Percentiles rank a stretch among this genome's conserved stretches.
phyloP scores from a whole-genome alignment of 2,329 filamentous ascomycete species.

The Phialophora expanda region DNA sequence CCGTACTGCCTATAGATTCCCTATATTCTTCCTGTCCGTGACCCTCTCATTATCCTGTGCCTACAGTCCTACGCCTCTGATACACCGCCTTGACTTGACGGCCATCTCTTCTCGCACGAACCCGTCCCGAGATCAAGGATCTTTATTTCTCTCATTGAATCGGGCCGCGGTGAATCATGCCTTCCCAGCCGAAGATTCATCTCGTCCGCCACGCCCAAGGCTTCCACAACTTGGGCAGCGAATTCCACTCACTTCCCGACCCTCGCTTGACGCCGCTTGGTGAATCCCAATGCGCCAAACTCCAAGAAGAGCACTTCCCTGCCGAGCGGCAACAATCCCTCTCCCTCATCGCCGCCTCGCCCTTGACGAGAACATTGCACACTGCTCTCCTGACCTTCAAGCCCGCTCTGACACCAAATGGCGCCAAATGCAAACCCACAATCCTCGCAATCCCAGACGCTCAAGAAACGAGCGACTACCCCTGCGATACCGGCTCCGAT shows the following conservation, averaged over 20 bases:
- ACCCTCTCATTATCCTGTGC: background rate
- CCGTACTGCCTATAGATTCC: background rate
- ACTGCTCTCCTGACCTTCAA: constrained; percentile 75
- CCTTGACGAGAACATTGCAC: constrained; percentile 78
- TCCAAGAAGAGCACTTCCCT: constrained; percentile 63
- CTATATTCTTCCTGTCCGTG: background rate
- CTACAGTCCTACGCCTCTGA: background rate
- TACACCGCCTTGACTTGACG: background rate
- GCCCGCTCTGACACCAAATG: constrained; percentile 53
- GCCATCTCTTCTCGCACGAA: background rate
- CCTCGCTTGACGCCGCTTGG: constrained; percentile 79
- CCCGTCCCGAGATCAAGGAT: background rate
- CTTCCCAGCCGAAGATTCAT: constrained; percentile 34
- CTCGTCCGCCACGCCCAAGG: constrained; percentile 58
- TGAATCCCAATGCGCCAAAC: constrained; percentile 70
- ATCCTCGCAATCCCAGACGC: constrained; percentile 73
- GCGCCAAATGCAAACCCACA: constrained; percentile 53
- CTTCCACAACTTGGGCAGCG: constrained; percentile 75
- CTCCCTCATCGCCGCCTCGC: constrained; percentile 72
- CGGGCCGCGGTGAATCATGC: constrained; percentile 22
- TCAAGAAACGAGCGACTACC: constrained; percentile 76
- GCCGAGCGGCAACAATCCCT: constrained; percentile 57
- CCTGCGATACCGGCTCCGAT: constrained; percentile 76
- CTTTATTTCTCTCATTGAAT: background rate
- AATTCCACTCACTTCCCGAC: constrained; percentile 75